These are phyloP conservation scores for Beauveria pseudobassiana DNA, from an alignment of 2,329 filamentous ascomycete species.

Conservation along the genomic window DNA sequence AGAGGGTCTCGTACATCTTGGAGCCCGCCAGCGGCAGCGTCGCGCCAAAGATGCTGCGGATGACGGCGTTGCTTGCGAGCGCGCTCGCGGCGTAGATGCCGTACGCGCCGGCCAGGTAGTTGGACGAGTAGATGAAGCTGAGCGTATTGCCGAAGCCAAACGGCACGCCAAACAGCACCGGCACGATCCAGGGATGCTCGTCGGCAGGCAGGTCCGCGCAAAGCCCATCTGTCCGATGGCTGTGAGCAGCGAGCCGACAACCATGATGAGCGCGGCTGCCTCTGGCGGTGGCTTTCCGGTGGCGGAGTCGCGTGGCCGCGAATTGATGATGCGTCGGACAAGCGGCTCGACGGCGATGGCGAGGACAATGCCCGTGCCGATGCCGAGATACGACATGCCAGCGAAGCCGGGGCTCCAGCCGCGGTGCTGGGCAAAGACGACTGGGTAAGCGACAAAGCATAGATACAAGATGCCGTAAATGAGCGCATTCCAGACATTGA, in stretches of 20 bases:
- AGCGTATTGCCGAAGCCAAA: constrained; percentile 72
- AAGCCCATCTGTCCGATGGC: constrained; percentile 80
- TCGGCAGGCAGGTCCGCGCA: constrained; percentile 77
- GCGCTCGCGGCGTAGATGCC: constrained; percentile 77
- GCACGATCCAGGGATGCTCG: constrained; percentile 70
- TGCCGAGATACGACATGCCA: constrained; percentile 71
- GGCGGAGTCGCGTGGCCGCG: constrained; percentile 63
- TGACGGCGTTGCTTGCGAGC: constrained; percentile 64
- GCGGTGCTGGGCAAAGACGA: constrained; percentile 67
- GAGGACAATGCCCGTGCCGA: constrained; percentile 54
- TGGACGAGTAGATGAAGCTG: constrained; percentile 75
- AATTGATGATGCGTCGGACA: constrained; percentile 69
- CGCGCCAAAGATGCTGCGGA: constrained; percentile 10
- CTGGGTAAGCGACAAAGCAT: constrained; percentile 84
- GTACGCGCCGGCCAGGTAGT: constrained; percentile 72
- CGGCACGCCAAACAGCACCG: constrained; percentile 69
- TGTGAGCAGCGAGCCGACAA: constrained; percentile 65
- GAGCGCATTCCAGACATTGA: constrained; percentile 52
- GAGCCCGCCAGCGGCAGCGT: constrained; percentile 33
- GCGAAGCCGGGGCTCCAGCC: constrained; percentile 69
- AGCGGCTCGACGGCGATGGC: constrained; percentile 61
- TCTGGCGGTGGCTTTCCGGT: constrained; percentile 71
- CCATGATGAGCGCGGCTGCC: constrained; percentile 73
- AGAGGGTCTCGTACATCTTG: constrained; percentile 60
- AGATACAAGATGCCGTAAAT: constrained; percentile 84